These are phyloP conservation scores for Periconia digitata DNA, from an alignment of 2,329 filamentous ascomycete genomes.

Conservation along the genomic window DNA sequence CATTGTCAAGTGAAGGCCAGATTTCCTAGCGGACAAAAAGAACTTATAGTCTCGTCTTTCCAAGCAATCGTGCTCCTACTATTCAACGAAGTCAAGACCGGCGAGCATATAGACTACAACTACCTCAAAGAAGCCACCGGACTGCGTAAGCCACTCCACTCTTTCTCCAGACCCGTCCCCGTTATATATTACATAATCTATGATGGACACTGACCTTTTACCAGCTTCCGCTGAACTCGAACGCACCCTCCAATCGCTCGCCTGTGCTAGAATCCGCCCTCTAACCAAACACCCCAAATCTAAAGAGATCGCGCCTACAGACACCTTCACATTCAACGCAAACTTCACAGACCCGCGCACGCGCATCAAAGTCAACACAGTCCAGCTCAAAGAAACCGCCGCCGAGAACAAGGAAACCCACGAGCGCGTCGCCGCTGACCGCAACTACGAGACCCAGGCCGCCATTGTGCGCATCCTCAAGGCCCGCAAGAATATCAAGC, in stretches of 20 bases:
- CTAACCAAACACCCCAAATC: conserved; percentile 83
- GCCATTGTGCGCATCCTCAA: conserved; percentile 98
- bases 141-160: conserved; percentile 56
- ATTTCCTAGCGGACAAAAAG: conserved; percentile 80
- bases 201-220: conserved; percentile 12
- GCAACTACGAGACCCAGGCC: conserved; percentile 95
- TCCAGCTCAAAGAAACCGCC: conserved; percentile 93
- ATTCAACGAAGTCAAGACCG: conserved; percentile 73
- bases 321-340: conserved; percentile 83
- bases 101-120: conserved; percentile 70
- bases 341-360: conserved; percentile 78
- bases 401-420: conserved; percentile 95
- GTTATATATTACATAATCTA: neutral
- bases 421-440: conserved; percentile 82
- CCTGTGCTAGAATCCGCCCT: conserved; percentile 85
- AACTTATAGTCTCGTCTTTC: conserved; percentile 86
- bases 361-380: conserved; percentile 97
- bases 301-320: conserved; percentile 73
- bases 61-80: conserved; percentile 88
- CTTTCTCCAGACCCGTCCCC: too few relatives aligned
- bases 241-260: conserved; percentile 90
- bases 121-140: conserved; percentile 75
- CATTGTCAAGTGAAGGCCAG: conserved; percentile 82
- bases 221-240: conserved; percentile 73
- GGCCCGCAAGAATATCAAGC: conserved; percentile 81